Conservation (phyloP, 768 basidiomycete genomes). For the Crucibulum laeve region DNA sequence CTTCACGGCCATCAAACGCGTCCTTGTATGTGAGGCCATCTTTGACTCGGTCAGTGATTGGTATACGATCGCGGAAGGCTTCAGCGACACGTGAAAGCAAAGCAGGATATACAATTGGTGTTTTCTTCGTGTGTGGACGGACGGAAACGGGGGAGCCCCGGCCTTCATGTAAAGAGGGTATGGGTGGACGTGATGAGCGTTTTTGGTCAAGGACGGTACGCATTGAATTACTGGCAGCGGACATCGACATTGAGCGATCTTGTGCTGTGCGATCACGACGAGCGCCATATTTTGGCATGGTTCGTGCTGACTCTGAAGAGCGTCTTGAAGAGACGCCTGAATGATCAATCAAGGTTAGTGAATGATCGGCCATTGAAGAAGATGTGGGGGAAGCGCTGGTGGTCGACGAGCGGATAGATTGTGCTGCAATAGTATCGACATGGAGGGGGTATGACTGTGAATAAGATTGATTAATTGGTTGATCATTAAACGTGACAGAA, state of each 20-base stretch:
- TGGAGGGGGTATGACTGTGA: slow-evolving; percentile 47
- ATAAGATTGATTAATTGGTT: background rate
- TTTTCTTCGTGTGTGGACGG: slow-evolving; percentile 42
- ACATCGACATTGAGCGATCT: slow-evolving; percentile 78
- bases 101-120: slow-evolving; percentile 91
- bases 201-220: slow-evolving; percentile 41
- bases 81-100: slow-evolving; percentile 92
- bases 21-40: slow-evolving; percentile 96
- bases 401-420: slow-evolving; percentile 37
- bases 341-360: slow-evolving; percentile 16
- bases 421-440: slow-evolving; percentile 48
- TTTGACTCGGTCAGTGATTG: slow-evolving; percentile 76
- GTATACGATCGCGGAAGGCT: slow-evolving; percentile 83
- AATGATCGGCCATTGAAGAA: slow-evolving; percentile 28
- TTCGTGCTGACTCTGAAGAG: slow-evolving; percentile 69
- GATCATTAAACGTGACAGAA: slow-evolving; percentile 6
- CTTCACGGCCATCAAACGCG: slow-evolving; percentile 94
- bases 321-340: slow-evolving; percentile 36
- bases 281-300: slow-evolving; percentile 47
- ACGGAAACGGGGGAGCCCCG: slow-evolving; percentile 35
- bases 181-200: slow-evolving; percentile 26
- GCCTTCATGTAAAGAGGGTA: slow-evolving; percentile 31
- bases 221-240: slow-evolving; percentile 49
- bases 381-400: slow-evolving; percentile 39
- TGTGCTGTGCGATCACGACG: slow-evolving; percentile 59